A percentile compares a stretch with the other conserved stretches of the same genome.
These are phyloP conservation scores for Vanilla planifolia DNA, from an alignment of 106 monocot genomes.

Conservation along the genomic window DNA sequence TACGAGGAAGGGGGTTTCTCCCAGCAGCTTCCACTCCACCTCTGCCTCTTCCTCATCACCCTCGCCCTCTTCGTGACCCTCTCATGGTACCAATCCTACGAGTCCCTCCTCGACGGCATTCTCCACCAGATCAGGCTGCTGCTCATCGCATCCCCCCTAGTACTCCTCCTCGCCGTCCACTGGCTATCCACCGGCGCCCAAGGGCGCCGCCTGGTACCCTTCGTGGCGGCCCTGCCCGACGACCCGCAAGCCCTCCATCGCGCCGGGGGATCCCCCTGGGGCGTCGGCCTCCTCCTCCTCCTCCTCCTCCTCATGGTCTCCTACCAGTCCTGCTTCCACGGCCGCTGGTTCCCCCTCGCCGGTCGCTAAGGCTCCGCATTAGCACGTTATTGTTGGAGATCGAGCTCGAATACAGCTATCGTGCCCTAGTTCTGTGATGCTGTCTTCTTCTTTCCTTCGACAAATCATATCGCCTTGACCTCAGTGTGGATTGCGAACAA, in stretches of 20 bases:
- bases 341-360: conserved; percentile 51
- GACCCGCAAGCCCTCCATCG: conserved; percentile 39
- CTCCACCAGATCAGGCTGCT: conserved; percentile 32
- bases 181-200: conserved; percentile 24
- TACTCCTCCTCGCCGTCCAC: conserved; percentile 45
- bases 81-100: conserved; percentile 62
- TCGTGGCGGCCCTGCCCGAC: conserved; percentile 10
- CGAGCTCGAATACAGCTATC: no score
- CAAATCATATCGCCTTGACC: no score
- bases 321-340: conserved; percentile 45
- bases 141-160: conserved; percentile 32
- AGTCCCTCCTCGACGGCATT: conserved; percentile 35
- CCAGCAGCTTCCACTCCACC: conserved; percentile 45
- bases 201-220: conserved; percentile 2
- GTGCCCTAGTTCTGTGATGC: no score
- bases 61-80: conserved; percentile 33
- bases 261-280: conserved; percentile 64
- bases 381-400: no score
- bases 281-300: conserved; percentile 45
- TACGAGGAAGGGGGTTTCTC: conserved; percentile 8
- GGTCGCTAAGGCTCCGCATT: conserved; percentile 1
- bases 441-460: no score
- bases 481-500: no score
- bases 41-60: conserved; percentile 45
- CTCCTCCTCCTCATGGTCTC: conserved; percentile 64